A percentile compares a stretch with the other conserved stretches of the same genome.
phyloP scores from a whole-genome alignment of 148 eudicot genomes.

The Chenopodium suecicum region DNA sequence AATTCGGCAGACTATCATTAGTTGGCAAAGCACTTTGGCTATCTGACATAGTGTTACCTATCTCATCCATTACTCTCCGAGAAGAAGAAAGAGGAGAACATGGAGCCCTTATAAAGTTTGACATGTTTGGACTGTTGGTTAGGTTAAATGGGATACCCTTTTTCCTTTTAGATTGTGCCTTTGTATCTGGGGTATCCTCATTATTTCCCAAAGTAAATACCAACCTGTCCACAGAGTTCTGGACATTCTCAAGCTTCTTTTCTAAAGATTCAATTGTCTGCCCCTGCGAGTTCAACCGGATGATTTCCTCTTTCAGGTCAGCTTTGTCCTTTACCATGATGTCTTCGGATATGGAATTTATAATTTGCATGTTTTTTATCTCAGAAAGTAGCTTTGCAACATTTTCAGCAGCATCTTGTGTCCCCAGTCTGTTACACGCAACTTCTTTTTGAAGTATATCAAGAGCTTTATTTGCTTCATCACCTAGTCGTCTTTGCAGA shows the following conservation, averaged over 20 bases:
- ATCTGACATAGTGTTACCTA: conserved; percentile 62
- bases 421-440: conserved; percentile 67
- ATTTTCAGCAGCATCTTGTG: conserved; percentile 73
- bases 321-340: conserved; percentile 53
- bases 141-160: conserved; percentile 55
- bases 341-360: conserved; percentile 48
- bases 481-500: conserved; percentile 88
- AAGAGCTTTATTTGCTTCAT: conserved; percentile 93
- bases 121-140: conserved; percentile 64
- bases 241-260: conserved; percentile 91
- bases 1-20: conserved; percentile 34
- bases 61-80: conserved; percentile 55
- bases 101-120: conserved; percentile 70
- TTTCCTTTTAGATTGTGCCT: conserved; percentile 59
- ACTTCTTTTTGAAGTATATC: conserved; percentile 90
- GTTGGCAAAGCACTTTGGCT: conserved; percentile 21
- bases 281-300: conserved; percentile 65
- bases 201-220: conserved; percentile 46
- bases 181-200: conserved; percentile 56
- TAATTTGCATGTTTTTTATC: conserved; percentile 63
- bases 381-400: conserved; percentile 78
- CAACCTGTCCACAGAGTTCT: conserved; percentile 70
- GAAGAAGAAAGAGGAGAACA: conserved; percentile 79
- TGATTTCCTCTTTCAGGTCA: conserved; percentile 78
- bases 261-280: conserved; percentile 64